These are phyloP conservation scores for Cupressus sempervirens DNA, from an alignment of 75 land plant species.

Conservation along the genomic window DNA sequence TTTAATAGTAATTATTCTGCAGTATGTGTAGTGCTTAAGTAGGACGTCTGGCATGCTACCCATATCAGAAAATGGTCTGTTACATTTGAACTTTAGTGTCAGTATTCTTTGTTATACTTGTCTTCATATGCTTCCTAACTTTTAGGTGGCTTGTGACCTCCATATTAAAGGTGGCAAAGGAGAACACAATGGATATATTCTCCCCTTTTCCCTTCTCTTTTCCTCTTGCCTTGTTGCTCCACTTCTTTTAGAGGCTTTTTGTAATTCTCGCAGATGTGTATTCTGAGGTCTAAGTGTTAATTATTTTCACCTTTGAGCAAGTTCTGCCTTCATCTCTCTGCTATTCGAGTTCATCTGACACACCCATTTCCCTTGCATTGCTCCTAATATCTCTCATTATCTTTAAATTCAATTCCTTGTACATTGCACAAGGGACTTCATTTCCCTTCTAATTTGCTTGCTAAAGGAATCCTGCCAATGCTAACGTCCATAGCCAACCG, in stretches of 20 bases:
- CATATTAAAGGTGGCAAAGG: background rate
- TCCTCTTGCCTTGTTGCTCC: background rate
- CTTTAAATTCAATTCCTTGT: background rate
- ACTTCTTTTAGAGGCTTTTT: no score
- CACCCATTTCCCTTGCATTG: background rate
- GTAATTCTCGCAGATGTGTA: background rate
- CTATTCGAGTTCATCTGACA: background rate
- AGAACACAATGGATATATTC: background rate
- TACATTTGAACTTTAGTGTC: background rate
- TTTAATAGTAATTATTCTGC: background rate
- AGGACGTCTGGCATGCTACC: background rate
- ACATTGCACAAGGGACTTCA: background rate
- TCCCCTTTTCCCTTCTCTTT: background rate
- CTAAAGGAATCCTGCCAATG: background rate
- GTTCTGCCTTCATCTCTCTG: background rate
- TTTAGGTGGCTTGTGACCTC: background rate
- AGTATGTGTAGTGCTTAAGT: background rate
- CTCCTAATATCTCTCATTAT: background rate
- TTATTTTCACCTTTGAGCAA: background rate
- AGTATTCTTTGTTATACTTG: background rate
- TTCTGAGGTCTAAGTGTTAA: background rate
- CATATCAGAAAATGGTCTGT: background rate
- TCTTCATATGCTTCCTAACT: background rate
- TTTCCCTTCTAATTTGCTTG: background rate
- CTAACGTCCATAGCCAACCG: background rate